A percentile compares a stretch with the other conserved stretches of the same genome.
These are phyloP conservation scores for Aspergillus ochraceus DNA, from an alignment of 2,329 filamentous ascomycete genomes.

Conservation along the genomic window DNA sequence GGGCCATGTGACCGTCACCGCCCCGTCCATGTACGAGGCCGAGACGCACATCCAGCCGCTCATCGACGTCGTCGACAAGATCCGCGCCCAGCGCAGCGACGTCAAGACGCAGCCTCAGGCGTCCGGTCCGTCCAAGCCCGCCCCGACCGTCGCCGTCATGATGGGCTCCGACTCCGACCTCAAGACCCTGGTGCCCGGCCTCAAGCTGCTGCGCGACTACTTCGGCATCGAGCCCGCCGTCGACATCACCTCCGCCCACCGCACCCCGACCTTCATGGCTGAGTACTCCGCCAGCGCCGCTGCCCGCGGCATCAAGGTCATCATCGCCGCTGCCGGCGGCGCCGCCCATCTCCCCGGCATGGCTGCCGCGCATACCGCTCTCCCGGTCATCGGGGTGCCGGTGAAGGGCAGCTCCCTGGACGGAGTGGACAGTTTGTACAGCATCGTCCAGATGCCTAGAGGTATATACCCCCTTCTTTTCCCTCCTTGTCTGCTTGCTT, in stretches of 20 bases:
- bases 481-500: background rate
- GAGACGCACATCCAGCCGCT: constrained; percentile 68
- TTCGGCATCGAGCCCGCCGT: constrained; percentile 47
- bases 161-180: constrained; percentile 53
- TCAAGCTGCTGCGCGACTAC: constrained; percentile 44
- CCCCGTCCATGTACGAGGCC: constrained; percentile 66
- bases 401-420: constrained; percentile 73
- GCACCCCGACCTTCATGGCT: constrained; percentile 70
- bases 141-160: constrained; percentile 45
- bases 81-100: constrained; percentile 59
- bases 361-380: constrained; percentile 67
- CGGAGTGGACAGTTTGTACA: constrained; percentile 68
- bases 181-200: constrained; percentile 45
- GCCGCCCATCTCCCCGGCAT: constrained; percentile 75
- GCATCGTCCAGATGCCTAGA: constrained; percentile 74
- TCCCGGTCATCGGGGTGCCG: constrained; percentile 76
- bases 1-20: constrained; percentile 85
- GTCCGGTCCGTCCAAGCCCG: constrained; percentile 33
- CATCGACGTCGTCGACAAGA: constrained; percentile 74
- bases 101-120: constrained; percentile 33
- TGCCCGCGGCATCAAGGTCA: constrained; percentile 66
- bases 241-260: constrained; percentile 57
- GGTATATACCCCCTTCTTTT: constrained; percentile 38
- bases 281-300: constrained; percentile 65
- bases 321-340: constrained; percentile 75